A percentile compares a stretch with the other conserved stretches of the same genome.
These are phyloP conservation scores for Solanum arcanum DNA, from an alignment of 257 asterid genomes.

Conservation along the genomic window DNA sequence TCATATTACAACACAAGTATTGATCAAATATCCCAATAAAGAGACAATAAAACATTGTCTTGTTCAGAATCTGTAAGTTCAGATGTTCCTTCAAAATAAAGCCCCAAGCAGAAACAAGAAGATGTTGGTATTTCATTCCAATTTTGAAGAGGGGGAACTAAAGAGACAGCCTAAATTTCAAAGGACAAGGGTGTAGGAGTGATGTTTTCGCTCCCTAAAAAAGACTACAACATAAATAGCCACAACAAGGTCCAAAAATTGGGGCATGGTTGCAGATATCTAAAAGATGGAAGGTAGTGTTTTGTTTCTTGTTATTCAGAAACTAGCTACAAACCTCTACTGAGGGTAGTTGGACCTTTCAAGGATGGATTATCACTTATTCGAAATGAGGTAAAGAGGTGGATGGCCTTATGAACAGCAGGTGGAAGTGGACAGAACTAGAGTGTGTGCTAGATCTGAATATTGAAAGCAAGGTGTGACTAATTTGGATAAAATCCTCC, in stretches of 20 bases:
- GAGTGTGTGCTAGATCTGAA: slow-evolving; percentile 23
- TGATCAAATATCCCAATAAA: slow-evolving; percentile 21
- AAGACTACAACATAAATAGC: slow-evolving; percentile 28
- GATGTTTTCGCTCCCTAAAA: slow-evolving; percentile 25
- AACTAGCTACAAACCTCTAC: slow-evolving; percentile 20
- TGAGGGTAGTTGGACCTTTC: slow-evolving; percentile 8
- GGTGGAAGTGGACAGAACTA: slow-evolving; percentile 25
- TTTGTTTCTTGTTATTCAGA: slow-evolving; percentile 18
- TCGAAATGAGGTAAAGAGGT: slow-evolving; percentile 21
- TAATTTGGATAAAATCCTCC: slow-evolving; percentile 17
- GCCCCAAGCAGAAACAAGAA: slow-evolving; percentile 37
- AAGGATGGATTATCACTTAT: slow-evolving; percentile 22
- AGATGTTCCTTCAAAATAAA: slow-evolving; percentile 27
- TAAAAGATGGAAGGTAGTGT: slow-evolving; percentile 9
- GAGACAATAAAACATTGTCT: slow-evolving; percentile 26
- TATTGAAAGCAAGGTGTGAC: slow-evolving; percentile 19
- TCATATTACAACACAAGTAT: slow-evolving; percentile 28
- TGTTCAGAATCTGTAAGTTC: slow-evolving; percentile 6
- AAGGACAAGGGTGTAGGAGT: slow-evolving; percentile 24
- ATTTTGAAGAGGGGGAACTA: slow-evolving; percentile 14
- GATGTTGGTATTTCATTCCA: slow-evolving; percentile 24
- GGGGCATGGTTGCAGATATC: slow-evolving; percentile 14
- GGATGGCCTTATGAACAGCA: slow-evolving; percentile 31
- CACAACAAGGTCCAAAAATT: slow-evolving; percentile 38
- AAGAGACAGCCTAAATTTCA: slow-evolving; percentile 21